phyloP scores from a whole-genome alignment of 306 rosid genomes.

The Fragaria vesca region DNA sequence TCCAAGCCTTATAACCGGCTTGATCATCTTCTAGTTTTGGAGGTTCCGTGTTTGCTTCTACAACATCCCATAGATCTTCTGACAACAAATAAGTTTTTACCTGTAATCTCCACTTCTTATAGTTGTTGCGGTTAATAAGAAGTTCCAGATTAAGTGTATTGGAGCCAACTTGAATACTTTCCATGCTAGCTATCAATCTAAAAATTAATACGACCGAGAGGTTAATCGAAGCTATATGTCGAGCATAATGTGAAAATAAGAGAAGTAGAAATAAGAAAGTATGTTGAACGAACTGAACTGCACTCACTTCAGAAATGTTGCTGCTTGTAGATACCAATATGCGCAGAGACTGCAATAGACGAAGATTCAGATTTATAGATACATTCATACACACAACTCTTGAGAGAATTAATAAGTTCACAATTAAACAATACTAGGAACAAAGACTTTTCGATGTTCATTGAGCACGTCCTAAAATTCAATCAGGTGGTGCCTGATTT shows the following conservation, averaged over 20 bases:
- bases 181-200: background rate
- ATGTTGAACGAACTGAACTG: background rate
- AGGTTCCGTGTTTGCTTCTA: background rate
- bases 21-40: background rate
- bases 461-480: too few species aligned
- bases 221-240: background rate
- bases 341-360: too few species aligned
- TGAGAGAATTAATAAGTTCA: too few species aligned
- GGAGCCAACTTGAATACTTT: background rate
- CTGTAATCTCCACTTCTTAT: background rate
- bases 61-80: background rate
- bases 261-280: background rate
- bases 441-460: too few species aligned
- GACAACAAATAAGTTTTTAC: background rate
- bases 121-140: background rate
- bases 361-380: too few species aligned
- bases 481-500: too few species aligned
- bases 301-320: background rate
- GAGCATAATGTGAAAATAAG: background rate
- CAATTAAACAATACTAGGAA: too few species aligned
- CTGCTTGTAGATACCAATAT: too few species aligned
- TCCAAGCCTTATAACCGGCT: background rate
- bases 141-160: background rate
- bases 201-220: background rate
- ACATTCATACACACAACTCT: too few species aligned